Conservation (phyloP, 1,284 basidiomycete species). For the Fomitopsis palustris region DNA sequence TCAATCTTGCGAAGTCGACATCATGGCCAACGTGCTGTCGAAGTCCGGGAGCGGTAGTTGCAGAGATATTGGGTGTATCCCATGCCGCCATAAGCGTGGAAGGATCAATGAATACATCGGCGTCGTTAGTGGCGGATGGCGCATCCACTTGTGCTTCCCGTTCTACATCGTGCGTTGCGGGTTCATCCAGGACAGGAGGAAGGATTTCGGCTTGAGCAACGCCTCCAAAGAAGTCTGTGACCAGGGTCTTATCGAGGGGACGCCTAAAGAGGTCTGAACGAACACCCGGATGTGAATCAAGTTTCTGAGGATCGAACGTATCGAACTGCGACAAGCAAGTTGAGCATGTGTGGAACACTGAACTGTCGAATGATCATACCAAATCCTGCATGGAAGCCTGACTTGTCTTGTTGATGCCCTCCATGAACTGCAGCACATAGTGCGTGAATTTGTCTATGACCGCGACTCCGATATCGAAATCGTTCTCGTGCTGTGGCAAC, state of each 20-base stretch:
- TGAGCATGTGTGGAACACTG: slow-evolving; percentile 1
- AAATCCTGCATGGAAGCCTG: slow-evolving; percentile 81
- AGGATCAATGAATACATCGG: not conserved
- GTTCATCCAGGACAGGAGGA: slow-evolving; percentile 2
- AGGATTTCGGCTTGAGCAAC: slow-evolving; percentile 81
- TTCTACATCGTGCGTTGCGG: not conserved
- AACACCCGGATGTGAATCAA: slow-evolving; percentile 85
- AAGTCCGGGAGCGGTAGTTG: not conserved
- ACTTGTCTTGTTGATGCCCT: slow-evolving; percentile 88
- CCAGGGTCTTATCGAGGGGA: slow-evolving; percentile 63
- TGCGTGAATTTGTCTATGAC: slow-evolving; percentile 97
- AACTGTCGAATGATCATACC: slow-evolving; percentile 43
- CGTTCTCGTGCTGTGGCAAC: slow-evolving; percentile 78
- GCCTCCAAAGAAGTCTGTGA: slow-evolving; percentile 97
- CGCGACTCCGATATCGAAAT: slow-evolving; percentile 90
- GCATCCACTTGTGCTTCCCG: not conserved
- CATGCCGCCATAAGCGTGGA: not conserved
- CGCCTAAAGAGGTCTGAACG: slow-evolving; percentile 81
- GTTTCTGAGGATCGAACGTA: slow-evolving; percentile 70
- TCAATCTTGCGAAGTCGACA: not conserved
- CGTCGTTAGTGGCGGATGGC: not conserved
- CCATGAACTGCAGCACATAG: slow-evolving; percentile 88
- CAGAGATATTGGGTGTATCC: not conserved
- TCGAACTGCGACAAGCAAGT: slow-evolving; percentile 56
- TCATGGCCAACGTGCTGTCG: not conserved